phyloP scores from a whole-genome alignment of 805 yeast species.

The Cyberlindnera samutprakarnensis region DNA sequence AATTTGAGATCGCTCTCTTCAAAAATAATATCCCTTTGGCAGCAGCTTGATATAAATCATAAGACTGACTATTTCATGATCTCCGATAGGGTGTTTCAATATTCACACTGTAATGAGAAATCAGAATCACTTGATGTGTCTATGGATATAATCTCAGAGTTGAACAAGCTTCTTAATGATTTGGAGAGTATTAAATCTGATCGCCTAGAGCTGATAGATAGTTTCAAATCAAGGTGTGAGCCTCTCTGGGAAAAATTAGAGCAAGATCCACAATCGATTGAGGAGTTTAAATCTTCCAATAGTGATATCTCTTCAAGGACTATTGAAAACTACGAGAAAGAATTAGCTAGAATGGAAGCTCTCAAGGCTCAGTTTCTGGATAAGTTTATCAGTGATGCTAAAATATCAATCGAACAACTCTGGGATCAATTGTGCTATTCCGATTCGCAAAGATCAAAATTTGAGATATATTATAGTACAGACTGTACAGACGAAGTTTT shows the following conservation, averaged over 20 bases:
- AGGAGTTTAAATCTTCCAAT: constrained; percentile 27
- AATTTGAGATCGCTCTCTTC: constrained; percentile 8
- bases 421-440: constrained; percentile 62
- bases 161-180: constrained; percentile 7
- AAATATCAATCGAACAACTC: constrained; percentile 47
- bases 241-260: constrained; percentile 51
- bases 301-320: constrained; percentile 41
- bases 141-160: constrained; percentile 6
- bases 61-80: constrained; percentile 14
- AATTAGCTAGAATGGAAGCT: constrained; percentile 47
- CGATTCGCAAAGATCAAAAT: constrained; percentile 39
- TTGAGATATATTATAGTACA: constrained; percentile 32
- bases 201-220: constrained; percentile 7
- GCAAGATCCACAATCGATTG: constrained; percentile 35
- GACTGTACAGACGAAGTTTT: constrained; percentile 53
- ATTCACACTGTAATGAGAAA: constrained; percentile 1
- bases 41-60: constrained; percentile 19
- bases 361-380: constrained; percentile 61
- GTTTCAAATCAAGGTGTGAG: constrained; percentile 33
- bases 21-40: constrained; percentile 13
- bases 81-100: constrained; percentile 9
- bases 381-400: constrained; percentile 55
- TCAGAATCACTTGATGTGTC: constrained; percentile 9
- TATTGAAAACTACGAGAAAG: constrained; percentile 44
- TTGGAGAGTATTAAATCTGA: constrained; percentile 9